phyloP scores from a whole-genome alignment of 805 yeast genomes.

The Candida railenensis region DNA sequence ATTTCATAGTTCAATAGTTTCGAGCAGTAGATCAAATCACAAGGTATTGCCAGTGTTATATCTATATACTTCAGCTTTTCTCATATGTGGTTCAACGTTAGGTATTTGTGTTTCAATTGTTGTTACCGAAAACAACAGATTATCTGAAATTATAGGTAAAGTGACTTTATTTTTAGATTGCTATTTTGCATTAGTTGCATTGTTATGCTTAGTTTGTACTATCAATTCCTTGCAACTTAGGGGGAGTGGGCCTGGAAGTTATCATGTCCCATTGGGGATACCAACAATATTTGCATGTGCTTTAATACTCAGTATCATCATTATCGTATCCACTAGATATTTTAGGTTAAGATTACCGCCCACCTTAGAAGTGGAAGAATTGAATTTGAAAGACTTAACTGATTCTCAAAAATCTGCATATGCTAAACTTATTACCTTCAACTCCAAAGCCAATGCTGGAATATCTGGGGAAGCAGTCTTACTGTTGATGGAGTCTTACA shows the following conservation, averaged over 20 bases:
- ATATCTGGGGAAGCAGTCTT: slow-evolving; percentile 16
- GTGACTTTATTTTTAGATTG: slow-evolving; percentile 8
- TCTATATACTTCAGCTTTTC: slow-evolving; percentile 7
- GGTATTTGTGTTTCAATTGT: slow-evolving; percentile 9
- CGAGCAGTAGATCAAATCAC: background rate
- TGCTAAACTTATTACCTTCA: slow-evolving; percentile 16
- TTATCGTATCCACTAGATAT: slow-evolving; percentile 9
- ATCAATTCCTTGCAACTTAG: slow-evolving; percentile 8
- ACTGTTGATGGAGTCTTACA: slow-evolving; percentile 18
- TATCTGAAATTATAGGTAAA: slow-evolving; percentile 12
- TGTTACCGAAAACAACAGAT: slow-evolving; percentile 11
- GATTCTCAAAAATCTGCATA: slow-evolving; percentile 16
- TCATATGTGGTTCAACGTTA: slow-evolving; percentile 9
- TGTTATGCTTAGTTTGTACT: slow-evolving; percentile 6
- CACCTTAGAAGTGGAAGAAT: slow-evolving; percentile 12
- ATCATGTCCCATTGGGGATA: slow-evolving; percentile 3
- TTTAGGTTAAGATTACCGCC: slow-evolving; percentile 10
- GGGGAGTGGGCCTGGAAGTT: background rate
- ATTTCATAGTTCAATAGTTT: background rate
- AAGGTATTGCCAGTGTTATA: slow-evolving; percentile 3
- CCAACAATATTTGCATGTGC: slow-evolving; percentile 11
- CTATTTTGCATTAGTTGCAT: slow-evolving; percentile 4
- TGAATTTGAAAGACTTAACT: slow-evolving; percentile 11
- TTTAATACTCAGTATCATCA: slow-evolving; percentile 6
- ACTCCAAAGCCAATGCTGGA: slow-evolving; percentile 17